Evolutionary conservation across 1,284 basidiomycete genomes (phyloP), one percentile per base, ranked within the genome.

Genomic region (Cryptococcus jaspeensis): DNA sequence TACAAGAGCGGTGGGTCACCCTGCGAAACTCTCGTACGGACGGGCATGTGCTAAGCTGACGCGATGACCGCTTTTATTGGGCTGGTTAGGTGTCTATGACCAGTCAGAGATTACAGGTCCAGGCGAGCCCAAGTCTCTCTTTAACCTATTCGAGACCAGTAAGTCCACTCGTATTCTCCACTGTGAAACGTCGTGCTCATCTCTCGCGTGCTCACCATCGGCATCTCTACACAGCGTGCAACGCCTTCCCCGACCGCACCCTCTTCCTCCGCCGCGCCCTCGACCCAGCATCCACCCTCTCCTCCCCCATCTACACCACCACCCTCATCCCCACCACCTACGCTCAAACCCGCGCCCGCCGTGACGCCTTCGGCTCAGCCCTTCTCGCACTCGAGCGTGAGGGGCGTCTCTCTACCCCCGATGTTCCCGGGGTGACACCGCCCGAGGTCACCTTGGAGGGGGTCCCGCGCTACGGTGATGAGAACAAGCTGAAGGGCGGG

Each of bases 141-240:
- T 65, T 55, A 70, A 78, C 62, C 52, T 78, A 20, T 76, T 78
- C 59, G 76, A 78, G 37, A 64, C 72, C 50, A 68, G 75, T 77
- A 45, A 48, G 74, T 32, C 28, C 9, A 20, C 16, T n/a, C n/a
- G n/a, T n/a, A n/a, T n/a, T n/a, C n/a, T n/a, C n/a, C n/a, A n/a
- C n/a, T n/a, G n/a, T n/a, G n/a, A n/a, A n/a, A n/a, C n/a, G n/a
- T n/a, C n/a, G n/a, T n/a, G n/a, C n/a, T n/a, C n/a, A n/a, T n/a
- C n/a, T n/a, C n/a, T n/a, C n/a, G n/a, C n/a, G n/a, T n/a, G n/a
- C n/a, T n/a, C n/a, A n/a, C n/a, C n/a, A n/a, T n/a, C n/a, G n/a
- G n/a, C n/a, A n/a, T n/a, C n/a, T n/a, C n/a, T n/a, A n/a, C 37
- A 69, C 65, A 12, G 60, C 69, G 20, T 66, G 73, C 49, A 9